Evolutionary conservation across 352 stramenopile species (phyloP), one percentile per base, ranked within the genome.

Genomic region (Pythium monospermum): DNA sequence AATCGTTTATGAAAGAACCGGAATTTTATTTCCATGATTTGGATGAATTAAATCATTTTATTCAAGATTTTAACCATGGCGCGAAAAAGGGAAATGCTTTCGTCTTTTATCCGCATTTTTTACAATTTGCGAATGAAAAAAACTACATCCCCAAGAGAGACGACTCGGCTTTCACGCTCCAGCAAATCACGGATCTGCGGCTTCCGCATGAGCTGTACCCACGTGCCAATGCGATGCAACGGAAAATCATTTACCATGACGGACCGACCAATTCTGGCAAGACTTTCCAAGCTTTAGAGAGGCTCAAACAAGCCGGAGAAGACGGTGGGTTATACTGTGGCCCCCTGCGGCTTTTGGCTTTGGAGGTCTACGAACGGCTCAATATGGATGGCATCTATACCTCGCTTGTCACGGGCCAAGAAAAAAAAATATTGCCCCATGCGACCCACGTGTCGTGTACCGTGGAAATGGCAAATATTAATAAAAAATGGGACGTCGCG

Each of bases 191-290:
- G 39, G 79, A 91, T 49, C 46, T 96, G 44, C 66, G 76, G 7
- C 58, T 83, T 33, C 85, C 85, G 5, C 80, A 92, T 46, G 69
- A 89, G 40, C 79, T 90, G 69, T 96, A 92, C 57, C 85, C 87
- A n/a, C 71, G 69, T 21, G 82, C 87, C 1, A 77, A 82, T 1
- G 73, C 87, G 12, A 84, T 90, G 67, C 76, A 82, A 60, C 71
- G 87, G 21, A 72, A 73, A 46, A 92, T 97, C 49, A 84, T 96
- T 25, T 93, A 95, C 71, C 91, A 97, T 58, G 85, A 87, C 69
- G 89, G 88, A 19, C 95, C 95, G 6, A 99, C 96, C 1, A 99
- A 99, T 67, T 96, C 78, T 52, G 96, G 95, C 33, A 99, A 99
- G 68, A 99, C 96, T 7, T 94, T 98, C 59, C 66, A 94, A 39